Evolutionary conservation across 164 flowering plant species (phyloP), one percentile per base, ranked within the genome.

Genomic region (Vitis rupestris): DNA sequence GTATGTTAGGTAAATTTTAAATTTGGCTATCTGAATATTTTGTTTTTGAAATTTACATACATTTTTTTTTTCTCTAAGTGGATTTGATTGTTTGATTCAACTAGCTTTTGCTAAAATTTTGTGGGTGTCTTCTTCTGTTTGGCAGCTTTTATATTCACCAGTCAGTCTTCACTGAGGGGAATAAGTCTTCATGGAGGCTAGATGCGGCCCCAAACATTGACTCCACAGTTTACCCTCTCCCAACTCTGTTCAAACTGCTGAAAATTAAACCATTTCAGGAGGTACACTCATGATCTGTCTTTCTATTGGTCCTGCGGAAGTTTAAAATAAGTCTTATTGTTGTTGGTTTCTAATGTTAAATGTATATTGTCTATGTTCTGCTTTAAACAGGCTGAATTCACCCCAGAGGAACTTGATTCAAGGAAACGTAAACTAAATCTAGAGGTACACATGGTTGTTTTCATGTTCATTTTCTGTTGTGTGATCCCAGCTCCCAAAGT

Each of bases 331-430:
- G 29, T 51, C 3, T n/a, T 11, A 19, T 19, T 3, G 15, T 9
- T 52, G 11, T 27, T 5, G 12, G 59, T 17, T 10, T 30, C 10
- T 9, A 55, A 55, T 48, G 13, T 58, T 50, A 17, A 19, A 13
- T 59, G 50, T 48, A 50, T 59, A 23, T 23, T 71, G 55, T 50
- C 61, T 70, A 48, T 72, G 19, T 10, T 53, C 23, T 66, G 47
- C 54, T 64, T 60, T 49, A n/a, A 59, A 56, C 83, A 90, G 93
- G 96, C 93, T 66, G 91, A 87, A 61, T 90, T 88, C 71, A 86
- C 89, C 12, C 90, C 90, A 1, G 87, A 86, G 56, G 93, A 88
- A 65, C 87, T 90, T 67, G 70, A 82, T 67, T 74, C 76, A 48
- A 70, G 88, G 53, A 88, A 90, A n/a, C 85, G 88, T 60, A 67